Evolutionary conservation across 2,329 filamentous ascomycete species (phyloP).

Genomic region (Fusarium dlaminii): DNA sequence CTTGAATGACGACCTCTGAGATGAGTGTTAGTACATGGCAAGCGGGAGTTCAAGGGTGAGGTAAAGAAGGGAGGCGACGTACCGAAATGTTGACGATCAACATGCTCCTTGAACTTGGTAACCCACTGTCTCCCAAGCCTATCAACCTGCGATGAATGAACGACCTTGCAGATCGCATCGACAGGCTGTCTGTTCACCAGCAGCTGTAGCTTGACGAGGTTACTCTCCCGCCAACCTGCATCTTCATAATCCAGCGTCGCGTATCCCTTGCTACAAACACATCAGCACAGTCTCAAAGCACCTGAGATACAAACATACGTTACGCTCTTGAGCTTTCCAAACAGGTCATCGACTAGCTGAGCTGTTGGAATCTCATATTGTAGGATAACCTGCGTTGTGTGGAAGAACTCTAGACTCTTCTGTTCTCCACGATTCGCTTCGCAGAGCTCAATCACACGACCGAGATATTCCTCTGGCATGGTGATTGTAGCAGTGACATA

Average conservation of each 20-base stretch:
- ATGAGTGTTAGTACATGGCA: not conserved
- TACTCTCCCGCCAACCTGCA: conserved; percentile 82
- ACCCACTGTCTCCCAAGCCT: conserved; percentile 89
- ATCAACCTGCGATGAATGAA: conserved; percentile 84
- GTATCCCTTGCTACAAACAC: conserved; percentile 76
- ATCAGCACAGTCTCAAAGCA: not conserved
- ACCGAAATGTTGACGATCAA: conserved; percentile 93
- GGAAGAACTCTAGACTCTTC: conserved; percentile 89
- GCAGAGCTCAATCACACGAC: conserved; percentile 93
- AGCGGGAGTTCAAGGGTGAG: not conserved
- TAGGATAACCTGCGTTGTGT: conserved; percentile 89
- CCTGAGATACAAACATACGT: conserved; percentile 59
- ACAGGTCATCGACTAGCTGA: conserved; percentile 95
- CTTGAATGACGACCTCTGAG: conserved; percentile 89
- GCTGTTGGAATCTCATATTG: conserved; percentile 90
- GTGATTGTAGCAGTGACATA: conserved; percentile 88
- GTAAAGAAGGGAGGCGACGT: conserved; percentile 12
- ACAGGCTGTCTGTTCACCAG: conserved; percentile 94
- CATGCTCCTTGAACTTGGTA: conserved; percentile 94
- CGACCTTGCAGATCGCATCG: conserved; percentile 90
- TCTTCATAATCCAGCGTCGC: conserved; percentile 98
- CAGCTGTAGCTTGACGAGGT: conserved; percentile 88
- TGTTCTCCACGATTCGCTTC: conserved; percentile 90
- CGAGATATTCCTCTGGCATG: conserved; percentile 91
- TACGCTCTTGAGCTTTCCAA: conserved; percentile 91